Conservation (phyloP, 495 filamentous ascomycete species). For the Terfezia claveryi region DNA sequence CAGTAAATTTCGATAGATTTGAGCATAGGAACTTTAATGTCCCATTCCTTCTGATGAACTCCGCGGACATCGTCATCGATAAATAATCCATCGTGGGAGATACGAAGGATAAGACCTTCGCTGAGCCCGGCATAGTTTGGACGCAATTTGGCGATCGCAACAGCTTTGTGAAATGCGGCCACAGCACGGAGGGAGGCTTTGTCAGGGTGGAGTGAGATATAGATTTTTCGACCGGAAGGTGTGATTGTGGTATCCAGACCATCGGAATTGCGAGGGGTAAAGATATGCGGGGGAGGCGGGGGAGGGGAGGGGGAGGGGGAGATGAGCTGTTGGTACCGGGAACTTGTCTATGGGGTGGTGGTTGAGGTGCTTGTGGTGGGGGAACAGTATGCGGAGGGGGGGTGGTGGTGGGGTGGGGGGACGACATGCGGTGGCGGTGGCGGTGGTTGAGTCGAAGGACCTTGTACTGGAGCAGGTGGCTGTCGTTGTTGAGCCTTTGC, state of each 20-base stretch:
- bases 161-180: constrained; percentile 68
- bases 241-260: constrained; percentile 17
- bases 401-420: constrained; percentile 1
- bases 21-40: constrained; percentile 92
- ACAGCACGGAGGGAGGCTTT: constrained; percentile 90
- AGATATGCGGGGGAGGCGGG: constrained; percentile 13
- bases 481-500: no score
- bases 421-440: not conserved
- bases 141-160: constrained; percentile 56
- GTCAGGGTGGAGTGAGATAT: constrained; percentile 69
- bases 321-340: not conserved
- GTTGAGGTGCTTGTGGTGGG: constrained; percentile 9
- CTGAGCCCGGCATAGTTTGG: constrained; percentile 54
- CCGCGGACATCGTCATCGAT: constrained; percentile 84
- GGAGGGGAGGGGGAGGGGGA: constrained; percentile 11
- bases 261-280: constrained; percentile 13
- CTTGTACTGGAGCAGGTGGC: constrained; percentile 1
- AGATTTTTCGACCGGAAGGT: constrained; percentile 24
- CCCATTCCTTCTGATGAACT: constrained; percentile 85
- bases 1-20: constrained; percentile 83
- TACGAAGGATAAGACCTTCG: constrained; percentile 64
- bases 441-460: constrained; percentile 1
- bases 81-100: constrained; percentile 79
- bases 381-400: constrained; percentile 6
- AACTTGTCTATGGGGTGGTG: not conserved